Base-by-base conservation (phyloP, 2,329 filamentous ascomycete species). In the Exophiala aquamarina region DNA sequence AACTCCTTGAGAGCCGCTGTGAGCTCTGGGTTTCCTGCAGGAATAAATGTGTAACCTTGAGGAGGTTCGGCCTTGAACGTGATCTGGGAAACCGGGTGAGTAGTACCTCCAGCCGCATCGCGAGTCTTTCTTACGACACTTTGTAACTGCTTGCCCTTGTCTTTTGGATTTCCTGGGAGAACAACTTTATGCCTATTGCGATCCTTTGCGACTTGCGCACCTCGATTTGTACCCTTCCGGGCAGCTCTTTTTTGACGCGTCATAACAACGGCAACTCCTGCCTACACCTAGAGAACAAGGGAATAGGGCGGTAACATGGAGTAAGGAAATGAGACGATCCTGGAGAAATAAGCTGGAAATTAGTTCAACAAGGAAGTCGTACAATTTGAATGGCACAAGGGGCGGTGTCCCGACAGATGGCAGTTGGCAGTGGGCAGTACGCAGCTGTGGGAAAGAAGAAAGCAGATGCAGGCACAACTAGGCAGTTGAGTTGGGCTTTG, bases 1-100 rank as follows among this genome's bases (percentile, higher is more conserved):
- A 77, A 62, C 57, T 83, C 79, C 63, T 83, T 84, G 65, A 78
- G 79, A 47, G 73, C 73, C 37, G 73, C 73, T 14, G 80, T 81
- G 39, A 85, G 70, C 44, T 77, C 73, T 2, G 79, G 78, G 50
- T 80, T 78, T 18, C 81, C 81, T 36, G 78, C 74, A 17, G 78
- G 75, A 40, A 84, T 74, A 58, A 82, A 83, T 1, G 74, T 78
- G 61, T 82, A 84, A n/a, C 79, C 81, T 38, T 66, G 64, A 8
- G 79, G 80, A 17, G 81, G 70, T 55, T 74, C 69, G n/a, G 70
- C 66, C 49, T 74, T 70, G 56, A 79, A 81, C 15, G 75, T 75
- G 34, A 78, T 71, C 80, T 83, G 63, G 41, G 31, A 44, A 28
- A 21, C 44, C 20, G 14, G 40, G 47, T 57, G 40, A 55, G 52